phyloP scores from a whole-genome alignment of 208 protist genomes.

The Borovskyia barvae region DNA sequence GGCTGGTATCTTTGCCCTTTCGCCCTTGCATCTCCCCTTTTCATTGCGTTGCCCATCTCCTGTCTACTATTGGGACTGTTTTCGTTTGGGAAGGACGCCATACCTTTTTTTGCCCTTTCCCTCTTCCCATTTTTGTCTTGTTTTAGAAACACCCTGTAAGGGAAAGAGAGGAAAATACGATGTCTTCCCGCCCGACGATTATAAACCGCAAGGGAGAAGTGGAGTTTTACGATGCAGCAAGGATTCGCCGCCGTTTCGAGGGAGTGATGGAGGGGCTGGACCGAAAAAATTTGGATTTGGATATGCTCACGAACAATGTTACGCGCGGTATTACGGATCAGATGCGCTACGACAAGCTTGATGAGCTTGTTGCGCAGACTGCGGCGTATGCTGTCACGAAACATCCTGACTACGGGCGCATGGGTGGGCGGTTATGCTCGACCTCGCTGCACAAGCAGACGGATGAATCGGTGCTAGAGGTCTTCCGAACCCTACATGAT shows the following conservation, averaged over 20 bases:
- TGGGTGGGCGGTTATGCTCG: conserved; percentile 97
- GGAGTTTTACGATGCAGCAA: conserved; percentile 52
- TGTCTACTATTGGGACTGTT: no score
- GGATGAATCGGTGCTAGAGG: conserved; percentile 82
- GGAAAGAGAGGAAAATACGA: no score
- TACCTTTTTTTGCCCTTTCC: no score
- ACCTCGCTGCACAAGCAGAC: conserved; percentile 98
- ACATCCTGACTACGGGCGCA: conserved; percentile 97
- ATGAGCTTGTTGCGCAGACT: conserved; percentile 96
- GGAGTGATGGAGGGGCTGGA: conserved; percentile 50
- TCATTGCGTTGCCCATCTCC: no score
- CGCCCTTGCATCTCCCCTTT: no score
- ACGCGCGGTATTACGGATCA: conserved; percentile 79
- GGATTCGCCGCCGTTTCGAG: conserved; percentile 58
- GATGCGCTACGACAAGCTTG: conserved; percentile 91
- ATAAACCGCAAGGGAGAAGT: conserved; percentile 68
- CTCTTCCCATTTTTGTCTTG: no score
- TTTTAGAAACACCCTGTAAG: no score
- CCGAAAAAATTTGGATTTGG: conserved; percentile 55
- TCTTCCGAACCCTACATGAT: conserved; percentile 86
- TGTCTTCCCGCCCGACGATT: no score
- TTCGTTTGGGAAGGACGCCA: no score
- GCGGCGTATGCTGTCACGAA: conserved; percentile 95
- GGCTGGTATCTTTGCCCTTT: no score
- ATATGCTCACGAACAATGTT: conserved; percentile 88